Evolutionary conservation across 257 asterid species (phyloP), one percentile per base, ranked within the genome.

Genomic region (Solanum rostratum): DNA sequence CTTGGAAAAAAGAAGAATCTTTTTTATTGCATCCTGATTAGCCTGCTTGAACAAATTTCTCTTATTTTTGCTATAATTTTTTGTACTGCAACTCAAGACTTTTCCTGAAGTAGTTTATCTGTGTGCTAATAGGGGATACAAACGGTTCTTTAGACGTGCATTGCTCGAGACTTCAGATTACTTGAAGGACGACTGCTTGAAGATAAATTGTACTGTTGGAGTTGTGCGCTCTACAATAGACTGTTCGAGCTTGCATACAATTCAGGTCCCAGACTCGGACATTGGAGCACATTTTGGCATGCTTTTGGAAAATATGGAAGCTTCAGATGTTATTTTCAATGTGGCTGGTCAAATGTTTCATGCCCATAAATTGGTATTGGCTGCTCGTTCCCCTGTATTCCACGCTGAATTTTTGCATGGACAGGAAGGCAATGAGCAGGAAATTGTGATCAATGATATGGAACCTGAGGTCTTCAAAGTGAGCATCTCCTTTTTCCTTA

Each of bases 151-250:
- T 87, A 89, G 98, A 88, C 92, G 99, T 88, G 93, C 92, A 79
- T 81, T 93, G 94, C 97, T 96, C 50, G 99, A 96, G 90, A 80
- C 88, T 63, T 96, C 99, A 41, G 99, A 96, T 89, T 96, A 93
- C 92, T 96, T 96, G n/a, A 96, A 94, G 93, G 97, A 96, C 86
- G 99, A 96, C 90, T 96, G 99, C 91, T 89, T 96, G 96, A 95
- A 93, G 92, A 96, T 96, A 90, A 97, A 95, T 88, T 97, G 99
- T 85, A 97, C 99, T 74, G 99, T 97, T 81, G 99, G 99, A 84
- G 99, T 97, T 68, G 99, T 97, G 84, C 97, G 94, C 65, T 97
- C 99, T 85, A 97, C 95, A 41, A 91, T 91, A 71, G 98, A 95
- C 85, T 93, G 97, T 90, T 93, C 97, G 46, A 91, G 92, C 86